phyloP scores from a whole-genome alignment of 768 basidiomycete genomes.

The Gymnopilus junonius region DNA sequence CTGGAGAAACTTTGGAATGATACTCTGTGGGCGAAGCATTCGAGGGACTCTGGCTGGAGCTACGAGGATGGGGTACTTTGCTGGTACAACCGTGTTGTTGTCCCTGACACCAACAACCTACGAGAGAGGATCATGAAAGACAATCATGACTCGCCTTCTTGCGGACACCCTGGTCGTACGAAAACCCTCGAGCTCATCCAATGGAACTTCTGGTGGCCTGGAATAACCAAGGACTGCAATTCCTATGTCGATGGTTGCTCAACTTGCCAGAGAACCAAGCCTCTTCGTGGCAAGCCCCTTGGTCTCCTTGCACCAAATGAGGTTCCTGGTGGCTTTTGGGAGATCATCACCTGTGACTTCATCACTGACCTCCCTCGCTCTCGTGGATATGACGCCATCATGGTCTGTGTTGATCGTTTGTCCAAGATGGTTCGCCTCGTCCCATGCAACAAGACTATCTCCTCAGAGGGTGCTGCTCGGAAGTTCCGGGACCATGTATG shows the following conservation, averaged over 20 bases:
- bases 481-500: slow-evolving; percentile 7
- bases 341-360: slow-evolving; percentile 38
- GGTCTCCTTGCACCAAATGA: slow-evolving; percentile 22
- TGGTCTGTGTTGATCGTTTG: slow-evolving; percentile 29
- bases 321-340: slow-evolving; percentile 28
- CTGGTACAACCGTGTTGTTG: slow-evolving; percentile 15
- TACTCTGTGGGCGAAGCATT: not conserved
- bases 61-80: not conserved
- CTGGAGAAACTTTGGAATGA: not conserved
- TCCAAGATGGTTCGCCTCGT: slow-evolving; percentile 13
- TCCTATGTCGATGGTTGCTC: slow-evolving; percentile 32
- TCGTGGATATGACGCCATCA: slow-evolving; percentile 36
- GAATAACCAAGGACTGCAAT: slow-evolving; percentile 17
- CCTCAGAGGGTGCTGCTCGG: not conserved
- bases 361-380: slow-evolving; percentile 35
- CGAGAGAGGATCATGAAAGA: not conserved
- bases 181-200: slow-evolving; percentile 34
- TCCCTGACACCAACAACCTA: slow-evolving; percentile 17
- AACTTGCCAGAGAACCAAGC: slow-evolving; percentile 35
- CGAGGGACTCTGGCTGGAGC: slow-evolving; percentile 3
- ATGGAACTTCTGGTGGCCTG: slow-evolving; percentile 30
- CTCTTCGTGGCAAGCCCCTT: slow-evolving; percentile 29
- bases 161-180: slow-evolving; percentile 38
- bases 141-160: slow-evolving; percentile 16
- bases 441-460: slow-evolving; percentile 1